Base-by-base conservation (phyloP, 1,139 yeast genomes). In the Hyphopichia khmerensis region DNA sequence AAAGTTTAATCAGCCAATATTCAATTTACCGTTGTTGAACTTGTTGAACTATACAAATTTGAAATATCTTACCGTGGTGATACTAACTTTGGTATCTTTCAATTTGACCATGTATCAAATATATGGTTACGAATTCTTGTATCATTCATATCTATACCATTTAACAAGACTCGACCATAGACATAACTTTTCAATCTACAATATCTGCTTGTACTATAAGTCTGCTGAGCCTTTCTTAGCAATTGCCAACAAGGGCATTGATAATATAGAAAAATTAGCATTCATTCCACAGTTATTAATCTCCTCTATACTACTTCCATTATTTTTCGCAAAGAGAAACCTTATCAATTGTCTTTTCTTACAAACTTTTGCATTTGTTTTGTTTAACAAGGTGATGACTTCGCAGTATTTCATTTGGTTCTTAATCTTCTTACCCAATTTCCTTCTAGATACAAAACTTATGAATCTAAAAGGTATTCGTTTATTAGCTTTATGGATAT, bases 401-500 rank as follows among this genome's bases (percentile, higher is more conserved):
- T 88, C 96, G 1, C 95, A 85, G 57, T 93, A 93, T 62, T 93
- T 93, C 62, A 81, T 91, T 52, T 93, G 99, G 97, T 90, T 84
- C 60, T 68, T 93, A 56, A 88, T 90, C 14, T 79, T 90, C 52
- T 64, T 90, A 38, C 98, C 98, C 1, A 80, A 87, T 43, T 83
- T 72, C 56, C 59, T 87, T 15, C 69, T 82, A 1, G 58, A 64
- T n/a, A 69, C 84, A 0, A 55, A 52, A 7, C 58, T 76, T 15
- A 47, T 68, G 10, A 53, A 38, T 49, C 17, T 16, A 51, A 62
- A 58, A 36, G 82, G 84, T 0, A 18, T 69, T 0, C 17, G 62
- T 1, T 72, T 77, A 42, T 55, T 79, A 7, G 42, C 61, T 0
- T 55, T 79, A 10, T 93, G 99, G 99, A 62, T 84, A 0, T 48